Conservation (phyloP, 805 yeast genomes). For the Barnettozyma pratensis region DNA sequence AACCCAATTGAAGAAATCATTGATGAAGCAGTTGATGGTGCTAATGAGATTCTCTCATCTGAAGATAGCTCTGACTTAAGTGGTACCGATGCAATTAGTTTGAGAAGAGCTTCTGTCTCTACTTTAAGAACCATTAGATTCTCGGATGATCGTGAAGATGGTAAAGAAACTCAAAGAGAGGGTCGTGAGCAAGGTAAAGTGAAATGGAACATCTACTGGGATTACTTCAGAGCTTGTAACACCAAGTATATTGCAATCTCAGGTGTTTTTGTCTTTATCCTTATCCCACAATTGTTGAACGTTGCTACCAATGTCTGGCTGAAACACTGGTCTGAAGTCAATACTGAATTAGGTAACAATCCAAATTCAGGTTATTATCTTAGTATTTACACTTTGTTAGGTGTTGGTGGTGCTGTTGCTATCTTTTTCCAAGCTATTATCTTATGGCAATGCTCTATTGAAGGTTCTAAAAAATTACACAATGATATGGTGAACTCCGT, state of each 20-base stretch:
- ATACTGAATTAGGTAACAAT: conserved; percentile 61
- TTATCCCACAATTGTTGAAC: conserved; percentile 54
- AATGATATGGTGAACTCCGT: conserved; percentile 68
- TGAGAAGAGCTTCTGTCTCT: conserved; percentile 64
- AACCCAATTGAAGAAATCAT: conserved; percentile 8
- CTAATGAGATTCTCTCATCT: conserved; percentile 17
- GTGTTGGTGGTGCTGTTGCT: conserved; percentile 58
- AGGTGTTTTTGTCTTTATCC: conserved; percentile 46
- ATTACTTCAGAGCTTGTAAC: conserved; percentile 87
- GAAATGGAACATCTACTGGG: conserved; percentile 76
- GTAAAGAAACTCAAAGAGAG: conserved; percentile 42
- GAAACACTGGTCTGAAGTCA: conserved; percentile 95
- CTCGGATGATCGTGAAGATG: conserved; percentile 25
- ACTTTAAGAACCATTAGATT: conserved; percentile 36
- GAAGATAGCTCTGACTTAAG: conserved; percentile 28
- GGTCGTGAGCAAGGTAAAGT: conserved; percentile 92
- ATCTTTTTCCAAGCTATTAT: conserved; percentile 61
- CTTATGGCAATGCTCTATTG: conserved; percentile 79
- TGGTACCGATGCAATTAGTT: conserved; percentile 30
- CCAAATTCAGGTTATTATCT: conserved; percentile 70
- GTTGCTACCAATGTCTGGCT: conserved; percentile 86
- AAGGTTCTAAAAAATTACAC: conserved; percentile 75
- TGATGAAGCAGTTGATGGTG: conserved; percentile 10
- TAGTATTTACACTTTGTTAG: conserved; percentile 69
- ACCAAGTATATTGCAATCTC: conserved; percentile 56